Conservation (phyloP, 257 asterid genomes). For the Rauvolfia tetraphylla region DNA sequence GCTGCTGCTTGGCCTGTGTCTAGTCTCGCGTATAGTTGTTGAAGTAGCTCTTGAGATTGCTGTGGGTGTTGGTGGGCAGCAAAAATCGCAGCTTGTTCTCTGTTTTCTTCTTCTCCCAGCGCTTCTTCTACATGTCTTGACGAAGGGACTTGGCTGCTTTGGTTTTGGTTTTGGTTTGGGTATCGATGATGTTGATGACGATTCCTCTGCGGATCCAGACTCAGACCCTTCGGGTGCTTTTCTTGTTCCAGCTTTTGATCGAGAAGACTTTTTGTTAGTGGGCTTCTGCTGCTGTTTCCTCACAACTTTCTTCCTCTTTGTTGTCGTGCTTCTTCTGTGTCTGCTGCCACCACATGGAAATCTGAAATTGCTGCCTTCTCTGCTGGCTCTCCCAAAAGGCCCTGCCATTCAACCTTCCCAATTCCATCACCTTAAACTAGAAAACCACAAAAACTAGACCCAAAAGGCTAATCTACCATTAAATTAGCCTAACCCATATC, state of each 20-base stretch:
- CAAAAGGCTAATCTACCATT: constrained; percentile 19
- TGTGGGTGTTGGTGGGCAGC: constrained; percentile 13
- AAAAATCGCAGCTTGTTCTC: constrained; percentile 11
- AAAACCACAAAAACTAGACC: constrained; percentile 8
- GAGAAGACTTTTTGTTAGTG: constrained; percentile 15
- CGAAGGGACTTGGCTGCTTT: constrained; percentile 15
- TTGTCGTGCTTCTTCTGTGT: constrained; percentile 6
- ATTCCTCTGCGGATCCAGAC: constrained; percentile 89
- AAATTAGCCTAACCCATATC: constrained; percentile 69
- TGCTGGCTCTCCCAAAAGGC: constrained; percentile 29
- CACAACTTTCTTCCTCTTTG: constrained; percentile 26
- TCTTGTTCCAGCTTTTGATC: constrained; percentile 68
- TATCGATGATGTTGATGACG: constrained; percentile 33
- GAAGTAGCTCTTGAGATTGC: constrained; percentile 32
- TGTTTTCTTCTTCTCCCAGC: constrained; percentile 29
- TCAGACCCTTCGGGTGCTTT: constrained; percentile 46
- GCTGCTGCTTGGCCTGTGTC: constrained; percentile 16
- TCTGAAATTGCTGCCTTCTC: constrained; percentile 13
- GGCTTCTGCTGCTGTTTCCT: constrained; percentile 15
- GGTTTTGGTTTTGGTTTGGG: constrained; percentile 19
- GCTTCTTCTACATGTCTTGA: constrained; percentile 30
- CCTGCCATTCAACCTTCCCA: constrained; percentile 49
- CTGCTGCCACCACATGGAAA: constrained; percentile 19
- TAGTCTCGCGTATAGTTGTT: constrained; percentile 29
- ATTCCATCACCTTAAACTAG: constrained; percentile 40